Base-by-base conservation (phyloP, 1,284 basidiomycete species). In the Cystobasidium pallidum region DNA sequence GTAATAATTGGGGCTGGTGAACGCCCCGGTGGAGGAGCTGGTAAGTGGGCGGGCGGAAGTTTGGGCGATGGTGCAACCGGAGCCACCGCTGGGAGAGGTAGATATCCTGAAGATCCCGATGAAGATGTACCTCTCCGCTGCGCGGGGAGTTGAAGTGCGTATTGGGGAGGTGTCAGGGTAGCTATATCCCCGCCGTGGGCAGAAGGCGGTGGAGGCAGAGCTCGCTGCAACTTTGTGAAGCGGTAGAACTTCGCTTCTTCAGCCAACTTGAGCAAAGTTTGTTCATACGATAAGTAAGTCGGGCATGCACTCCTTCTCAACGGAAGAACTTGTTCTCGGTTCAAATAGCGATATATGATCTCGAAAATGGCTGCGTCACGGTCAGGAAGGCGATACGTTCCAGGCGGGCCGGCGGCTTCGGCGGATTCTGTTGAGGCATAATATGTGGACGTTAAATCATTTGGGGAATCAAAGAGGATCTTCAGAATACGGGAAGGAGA, bases 161-260 rank as follows among this genome's bases (percentile, higher is more conserved):
- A 51, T 6, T 49, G 19, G 17, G 43, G 45, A 4, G 62, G 30
- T 17, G 43, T 15, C 6, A 54, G 24, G 2, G 54, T 52, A 58
- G 34, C 24, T n/a, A 52, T 47, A 30, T 21, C 19, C 8, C 4
- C 49, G 21, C 36, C 24, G 26, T 34, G 13, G 41, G 26, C 45
- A 41, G 26, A 34, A 30, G 30, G 30, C 11, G 68, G 59, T 3
- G 59, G 59, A 4, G 68, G 68, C 17, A 71, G 51, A 10, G 55
- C 55, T n/a, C 61, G 28, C 34, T 51, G 59, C 8, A 71, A 36
- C 32, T 57, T 71, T 36, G 58, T 71, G 30, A 71, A 51, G 19
- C 68, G 45, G 51, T 71, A 71, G 39, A 71, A 71, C 21, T 64
- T 71, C 1, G 68, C 68, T 57, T 71, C 68, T 64, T 71, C 68